Evolutionary conservation across 495 filamentous ascomycete genomes (phyloP).

Genomic region (Aspergillus leporis): DNA sequence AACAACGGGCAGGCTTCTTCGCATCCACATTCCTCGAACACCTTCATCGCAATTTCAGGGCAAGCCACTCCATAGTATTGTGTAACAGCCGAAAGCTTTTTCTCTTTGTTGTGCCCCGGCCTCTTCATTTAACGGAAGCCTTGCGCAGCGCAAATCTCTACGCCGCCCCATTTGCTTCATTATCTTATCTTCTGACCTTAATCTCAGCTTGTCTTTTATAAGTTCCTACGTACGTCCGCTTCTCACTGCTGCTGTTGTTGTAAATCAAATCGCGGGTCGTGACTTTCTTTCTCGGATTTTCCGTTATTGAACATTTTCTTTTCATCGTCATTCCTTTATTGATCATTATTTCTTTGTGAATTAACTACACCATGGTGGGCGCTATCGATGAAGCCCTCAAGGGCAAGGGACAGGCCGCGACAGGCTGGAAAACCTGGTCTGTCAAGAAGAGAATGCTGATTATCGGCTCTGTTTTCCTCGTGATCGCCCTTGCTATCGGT

Average conservation of each 20-base stretch:
- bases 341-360: neutral
- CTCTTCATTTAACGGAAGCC: neutral
- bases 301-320: neutral
- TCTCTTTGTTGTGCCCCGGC: neutral
- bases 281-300: neutral
- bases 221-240: neutral
- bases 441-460: slow-evolving; percentile 42
- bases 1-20: neutral
- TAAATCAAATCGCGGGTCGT: neutral
- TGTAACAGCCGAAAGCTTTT: neutral
- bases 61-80: neutral
- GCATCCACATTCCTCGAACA: neutral
- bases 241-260: neutral
- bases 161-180: slow-evolving; percentile 9
- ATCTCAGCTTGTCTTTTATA: neutral
- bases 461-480: slow-evolving; percentile 24
- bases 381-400: slow-evolving; percentile 15
- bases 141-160: slow-evolving; percentile 13
- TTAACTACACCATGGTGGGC: slow-evolving; percentile 7
- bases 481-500: slow-evolving; percentile 53
- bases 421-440: slow-evolving; percentile 38
- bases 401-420: slow-evolving; percentile 17
- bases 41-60: neutral
- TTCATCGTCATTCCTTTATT: neutral
- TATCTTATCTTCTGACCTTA: slow-evolving; percentile 1